Base-by-base conservation (phyloP, 495 filamentous ascomycete genomes). In the Pseudotulostoma volvatum region DNA sequence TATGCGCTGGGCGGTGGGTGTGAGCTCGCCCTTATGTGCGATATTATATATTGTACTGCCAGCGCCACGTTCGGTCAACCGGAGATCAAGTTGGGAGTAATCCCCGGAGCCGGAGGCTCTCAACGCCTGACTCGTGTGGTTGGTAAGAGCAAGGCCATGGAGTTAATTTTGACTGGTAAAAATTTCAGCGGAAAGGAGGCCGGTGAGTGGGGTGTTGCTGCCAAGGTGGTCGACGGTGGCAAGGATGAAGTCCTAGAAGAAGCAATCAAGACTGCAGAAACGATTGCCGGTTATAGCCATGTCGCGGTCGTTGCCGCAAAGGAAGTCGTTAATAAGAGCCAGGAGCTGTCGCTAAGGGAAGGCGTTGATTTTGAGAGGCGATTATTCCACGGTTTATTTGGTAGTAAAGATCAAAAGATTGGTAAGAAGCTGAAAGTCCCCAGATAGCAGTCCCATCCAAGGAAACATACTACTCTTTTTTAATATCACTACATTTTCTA, bases 261-360 rank as follows among this genome's bases (percentile, higher is more conserved):
- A 25, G 70, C 84, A 1, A 45, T 93, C 31, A 70, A 74, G 51
- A 90, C 84, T 15, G 90, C 90, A 11, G 84, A 81, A 73, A 81
- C 69, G 37, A 95, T 97, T 61, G 84, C 92, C 0, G 64, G 77
- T 0, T 81, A 84, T 53, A 81, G 77, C 20, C 70, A 63, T 47
- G 74, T 96, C 25, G 80, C 85, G 0, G 76, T 92, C 17, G 73
- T 79, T 66, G 90, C 83, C n/a, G 81, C 76, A 5, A 97, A 97
- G 72, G 90, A 96, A 70, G 92, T 86, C 13, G 86, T 97, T 18
- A 94, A 94, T 50, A 93, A 94, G 76, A 88, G 83, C 50, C 84
- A 93, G 66, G 88, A 96, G 47, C 53, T 88, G 44, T 63, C 74
- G 9, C 59, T 97, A 44, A 67, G 78, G 48, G 92, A 95, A 50